Base-by-base conservation (phyloP, 1,139 yeast species). In the Candida sp. region DNA sequence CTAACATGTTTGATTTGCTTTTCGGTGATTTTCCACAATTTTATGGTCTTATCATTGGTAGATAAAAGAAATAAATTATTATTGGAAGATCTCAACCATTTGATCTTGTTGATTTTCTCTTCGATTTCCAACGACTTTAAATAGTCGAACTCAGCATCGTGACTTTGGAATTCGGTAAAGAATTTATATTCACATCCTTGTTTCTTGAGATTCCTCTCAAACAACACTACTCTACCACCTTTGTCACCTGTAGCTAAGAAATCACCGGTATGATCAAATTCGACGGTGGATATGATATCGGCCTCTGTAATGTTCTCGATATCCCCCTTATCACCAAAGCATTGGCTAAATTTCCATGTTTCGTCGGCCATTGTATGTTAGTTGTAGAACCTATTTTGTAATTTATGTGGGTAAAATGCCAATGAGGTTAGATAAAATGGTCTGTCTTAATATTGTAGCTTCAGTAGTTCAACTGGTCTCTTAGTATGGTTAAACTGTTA, bases 271-370 rank as follows among this genome's bases (percentile, higher is more conserved):
- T 85, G 88, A 63, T 95, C 97, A 60, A 95, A 95, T 68, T 95
- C 98, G 36, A 95, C 98, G 2, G 99, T 89, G 23, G 97, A 87
- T 49, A 95, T 93, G 59, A 95, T 91, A 65, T 95, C 99, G 6
- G 98, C 97, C 64, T 93, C 99, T 4, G 98, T 93, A 57, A 91
- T 88, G 60, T 84, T 87, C 54, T 93, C 98, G 50, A 91, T 87
- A 63, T 93, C 99, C 38, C 97, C 96, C 66, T 95, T 93, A 66
- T 93, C 99, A 51, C 99, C 99, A 73, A 93, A 93, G 65, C 99
- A 93, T 68, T 85, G 93, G 54, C 90, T 83, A 61, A 87, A 85
- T 63, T 84, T 85, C 85, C 85, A 80, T 38, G 68, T 60, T 47
- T 70, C 75, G 44, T 64, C 68, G 52, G 40, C 37, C 39, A 37